Evolutionary conservation across 176 grass and related monocot genomes (phyloP).

Genomic region (Zea mays): Zm-B73-REFERENCE-NAM-5.0 NC_050105.1:136928001-136928500

Average conservation of each 20-base stretch:
- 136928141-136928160: not conserved
- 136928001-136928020: too few species aligned
- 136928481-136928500: slow-evolving; percentile 24
- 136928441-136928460: slow-evolving; percentile 12
- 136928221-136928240: not conserved
- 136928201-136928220: not conserved
- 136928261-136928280: not conserved
- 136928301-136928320: not conserved
- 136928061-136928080: too few species aligned
- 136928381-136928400: not conserved
- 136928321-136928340: not conserved
- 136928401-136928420: not conserved
- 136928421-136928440: slow-evolving; percentile 19
- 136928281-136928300: not conserved
- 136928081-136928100: not conserved
- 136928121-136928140: not conserved
- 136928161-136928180: not conserved
- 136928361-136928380: not conserved
- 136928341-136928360: not conserved
- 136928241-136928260: not conserved
- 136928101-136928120: not conserved
- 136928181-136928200: not conserved
- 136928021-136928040: too few species aligned
- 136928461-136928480: slow-evolving; percentile 31
- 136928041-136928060: too few species aligned